Conservation (phyloP, 768 basidiomycete species). For the Tylopilus balloui region DNA sequence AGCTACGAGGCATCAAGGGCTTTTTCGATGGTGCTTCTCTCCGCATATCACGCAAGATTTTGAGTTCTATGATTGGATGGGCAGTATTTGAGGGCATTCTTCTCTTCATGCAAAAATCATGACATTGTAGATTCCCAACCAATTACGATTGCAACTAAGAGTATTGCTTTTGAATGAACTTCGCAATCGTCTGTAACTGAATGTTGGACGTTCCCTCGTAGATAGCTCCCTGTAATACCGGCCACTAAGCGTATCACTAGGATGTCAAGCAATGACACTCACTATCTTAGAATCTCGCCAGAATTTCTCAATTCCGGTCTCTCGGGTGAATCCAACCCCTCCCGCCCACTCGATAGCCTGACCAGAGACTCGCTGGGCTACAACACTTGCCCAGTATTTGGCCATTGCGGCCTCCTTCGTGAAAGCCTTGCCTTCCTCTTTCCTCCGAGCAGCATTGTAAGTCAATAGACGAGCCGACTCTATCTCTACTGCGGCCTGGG, state of each 20-base stretch:
- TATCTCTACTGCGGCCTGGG: conserved; percentile 84
- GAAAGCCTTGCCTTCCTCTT: conserved; percentile 85
- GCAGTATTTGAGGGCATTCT: conserved; percentile 81
- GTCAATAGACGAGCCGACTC: conserved; percentile 87
- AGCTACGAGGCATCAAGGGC: conserved; percentile 78
- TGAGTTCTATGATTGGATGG: conserved; percentile 91
- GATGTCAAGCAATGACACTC: conserved; percentile 29
- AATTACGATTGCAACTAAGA: conserved; percentile 37
- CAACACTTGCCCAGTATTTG: conserved; percentile 85
- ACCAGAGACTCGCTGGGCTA: conserved; percentile 86
- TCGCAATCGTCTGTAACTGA: conserved; percentile 94
- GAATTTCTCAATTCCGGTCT: conserved; percentile 94
- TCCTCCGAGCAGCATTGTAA: conserved; percentile 93
- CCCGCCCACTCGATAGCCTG: conserved; percentile 96
- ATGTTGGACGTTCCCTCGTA: conserved; percentile 98
- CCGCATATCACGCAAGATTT: conserved; percentile 78
- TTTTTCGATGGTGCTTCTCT: conserved; percentile 86
- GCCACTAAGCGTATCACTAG: neutral
- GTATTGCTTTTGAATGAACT: conserved; percentile 82
- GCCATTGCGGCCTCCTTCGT: conserved; percentile 98
- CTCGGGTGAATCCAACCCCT: conserved; percentile 87
- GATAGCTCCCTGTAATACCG: conserved; percentile 63
- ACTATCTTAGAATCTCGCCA: conserved; percentile 98
- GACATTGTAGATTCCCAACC: conserved; percentile 1
- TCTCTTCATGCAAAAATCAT: conserved; percentile 46